These are phyloP conservation scores for Dictyostelium discoideum DNA, from an alignment of 78 protist species.

Conservation along the genomic window dicty_2.7 NC_007091.3:1340501-1341000, in stretches of 20 bases:
- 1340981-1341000: neutral
- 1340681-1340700: too few species aligned
- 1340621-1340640: neutral
- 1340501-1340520: neutral
- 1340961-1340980: neutral
- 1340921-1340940: neutral
- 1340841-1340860: too few species aligned
- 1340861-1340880: too few species aligned
- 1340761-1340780: too few species aligned
- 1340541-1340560: slow-evolving; percentile 30
- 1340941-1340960: neutral
- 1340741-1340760: too few species aligned
- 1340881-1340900: too few species aligned
- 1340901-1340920: neutral
- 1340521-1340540: slow-evolving; percentile 43
- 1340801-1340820: too few species aligned
- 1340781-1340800: too few species aligned
- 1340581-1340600: slow-evolving; percentile 15
- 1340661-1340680: too few species aligned
- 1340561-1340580: neutral
- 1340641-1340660: neutral
- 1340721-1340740: too few species aligned
- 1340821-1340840: too few species aligned
- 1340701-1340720: too few species aligned
- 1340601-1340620: neutral